Evolutionary conservation across 2,329 filamentous ascomycete species (phyloP).

Genomic region (Calycina marina): DNA sequence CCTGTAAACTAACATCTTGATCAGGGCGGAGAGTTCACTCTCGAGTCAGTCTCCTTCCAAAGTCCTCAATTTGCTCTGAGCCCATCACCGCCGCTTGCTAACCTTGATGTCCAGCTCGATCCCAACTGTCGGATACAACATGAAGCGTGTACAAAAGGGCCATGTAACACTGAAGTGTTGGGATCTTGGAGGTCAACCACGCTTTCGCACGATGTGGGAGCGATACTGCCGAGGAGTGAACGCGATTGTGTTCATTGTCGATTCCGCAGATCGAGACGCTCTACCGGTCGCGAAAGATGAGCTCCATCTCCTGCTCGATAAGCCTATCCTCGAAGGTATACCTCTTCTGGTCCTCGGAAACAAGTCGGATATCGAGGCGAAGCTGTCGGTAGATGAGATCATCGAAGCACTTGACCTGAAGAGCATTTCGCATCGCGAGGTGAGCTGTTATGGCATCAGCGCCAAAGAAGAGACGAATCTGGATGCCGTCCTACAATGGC

Average conservation of each 20-base stretch:
- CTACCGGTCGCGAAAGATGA: conserved; percentile 82
- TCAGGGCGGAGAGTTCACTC: conserved; percentile 94
- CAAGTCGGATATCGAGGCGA: conserved; percentile 89
- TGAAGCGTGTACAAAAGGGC: conserved; percentile 94
- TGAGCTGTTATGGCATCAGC: conserved; percentile 97
- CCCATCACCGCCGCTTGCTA: conserved; percentile 5
- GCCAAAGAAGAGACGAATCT: conserved; percentile 98
- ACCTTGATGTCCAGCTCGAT: conserved; percentile 55
- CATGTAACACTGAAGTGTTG: conserved; percentile 98
- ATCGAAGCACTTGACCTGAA: conserved; percentile 89
- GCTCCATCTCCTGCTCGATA: conserved; percentile 75
- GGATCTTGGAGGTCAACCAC: conserved; percentile 93
- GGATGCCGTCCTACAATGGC: conserved; percentile 90
- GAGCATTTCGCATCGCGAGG: conserved; percentile 77
- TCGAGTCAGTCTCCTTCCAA: conserved; percentile 62
- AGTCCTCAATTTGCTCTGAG: conserved; percentile 1
- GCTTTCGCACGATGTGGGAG: conserved; percentile 99
- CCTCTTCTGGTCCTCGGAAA: conserved; percentile 90
- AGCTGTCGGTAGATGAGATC: conserved; percentile 83
- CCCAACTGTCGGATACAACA: conserved; percentile 97
- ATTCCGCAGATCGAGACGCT: conserved; percentile 73
- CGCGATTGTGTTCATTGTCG: conserved; percentile 96
- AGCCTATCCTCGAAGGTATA: conserved; percentile 74
- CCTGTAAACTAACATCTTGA: conserved; percentile 23
- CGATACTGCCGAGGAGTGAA: conserved; percentile 95